Conservation (phyloP, 768 basidiomycete genomes). For the Rossbeevera mucosa region DNA sequence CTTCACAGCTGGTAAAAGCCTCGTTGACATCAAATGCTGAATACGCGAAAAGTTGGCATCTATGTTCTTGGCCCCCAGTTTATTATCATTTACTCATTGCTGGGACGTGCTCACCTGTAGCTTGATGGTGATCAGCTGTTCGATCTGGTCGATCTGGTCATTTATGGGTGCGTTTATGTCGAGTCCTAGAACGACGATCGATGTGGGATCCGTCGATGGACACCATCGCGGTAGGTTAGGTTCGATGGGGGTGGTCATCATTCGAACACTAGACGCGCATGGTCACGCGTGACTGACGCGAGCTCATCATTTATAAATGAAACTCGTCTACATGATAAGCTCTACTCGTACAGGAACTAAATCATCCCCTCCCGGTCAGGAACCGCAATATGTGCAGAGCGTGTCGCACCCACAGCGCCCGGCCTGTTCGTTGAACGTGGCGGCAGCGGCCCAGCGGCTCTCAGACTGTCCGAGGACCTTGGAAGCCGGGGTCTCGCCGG, state of each 20-base stretch:
- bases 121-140: slow-evolving; percentile 90
- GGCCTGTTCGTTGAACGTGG: slow-evolving; percentile 68
- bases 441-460: slow-evolving; percentile 51
- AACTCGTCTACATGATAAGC: too few species aligned
- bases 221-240: slow-evolving; percentile 67
- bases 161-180: slow-evolving; percentile 62
- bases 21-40: slow-evolving; percentile 76
- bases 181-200: slow-evolving; percentile 67
- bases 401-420: slow-evolving; percentile 40
- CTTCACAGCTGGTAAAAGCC: slow-evolving; percentile 84
- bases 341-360: slow-evolving; percentile 25
- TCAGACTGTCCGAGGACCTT: slow-evolving; percentile 20
- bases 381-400: slow-evolving; percentile 48
- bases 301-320: too few species aligned
- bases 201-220: slow-evolving; percentile 57
- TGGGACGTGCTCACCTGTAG: slow-evolving; percentile 57
- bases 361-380: slow-evolving; percentile 63
- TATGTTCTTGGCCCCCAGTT: slow-evolving; percentile 55
- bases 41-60: slow-evolving; percentile 92
- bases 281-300: slow-evolving; percentile 26
- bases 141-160: slow-evolving; percentile 92
- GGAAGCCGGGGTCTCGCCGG: slow-evolving; percentile 24
- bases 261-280: slow-evolving; percentile 14
- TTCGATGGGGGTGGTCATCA: slow-evolving; percentile 40
- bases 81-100: slow-evolving; percentile 9